These are phyloP conservation scores for Fusarium nygamai DNA, from an alignment of 2,329 filamentous ascomycete species.

Conservation along the genomic window DNA sequence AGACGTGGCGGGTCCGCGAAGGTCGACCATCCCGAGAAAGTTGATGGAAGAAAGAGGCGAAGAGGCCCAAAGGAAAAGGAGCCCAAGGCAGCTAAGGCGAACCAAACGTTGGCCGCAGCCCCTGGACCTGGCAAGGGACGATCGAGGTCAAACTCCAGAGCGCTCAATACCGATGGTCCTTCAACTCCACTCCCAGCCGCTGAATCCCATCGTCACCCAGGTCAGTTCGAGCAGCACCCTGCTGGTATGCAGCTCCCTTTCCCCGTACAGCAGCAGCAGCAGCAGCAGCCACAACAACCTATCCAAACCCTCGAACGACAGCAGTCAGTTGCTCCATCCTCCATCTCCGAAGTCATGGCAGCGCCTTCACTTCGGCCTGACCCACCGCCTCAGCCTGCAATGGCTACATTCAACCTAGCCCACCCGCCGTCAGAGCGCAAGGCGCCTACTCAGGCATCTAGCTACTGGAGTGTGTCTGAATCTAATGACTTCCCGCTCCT, in stretches of 20 bases:
- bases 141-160: conserved; percentile 65
- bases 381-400: conserved; percentile 58
- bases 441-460: conserved; percentile 70
- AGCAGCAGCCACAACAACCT: conserved; percentile 33
- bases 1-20: conserved; percentile 59
- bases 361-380: conserved; percentile 67
- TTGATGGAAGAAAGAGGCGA: conserved; percentile 52
- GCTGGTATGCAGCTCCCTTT: conserved; percentile 56
- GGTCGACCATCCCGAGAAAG: conserved; percentile 58
- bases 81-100: conserved; percentile 52
- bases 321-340: conserved; percentile 48
- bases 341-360: conserved; percentile 64
- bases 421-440: conserved; percentile 60
- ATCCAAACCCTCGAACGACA: conserved; percentile 49
- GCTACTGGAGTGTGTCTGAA: conserved; percentile 89
- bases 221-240: conserved; percentile 57
- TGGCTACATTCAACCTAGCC: conserved; percentile 62
- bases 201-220: conserved; percentile 53
- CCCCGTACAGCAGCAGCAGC: conserved; percentile 39
- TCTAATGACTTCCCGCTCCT: conserved; percentile 79
- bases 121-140: conserved; percentile 58
- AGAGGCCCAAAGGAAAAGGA: conserved; percentile 55
- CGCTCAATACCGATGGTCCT: conserved; percentile 56
- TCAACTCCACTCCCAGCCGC: conserved; percentile 50
- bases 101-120: conserved; percentile 59